phyloP scores from a whole-genome alignment of 2,329 filamentous ascomycete genomes.

The Aspergillus sp. region DNA sequence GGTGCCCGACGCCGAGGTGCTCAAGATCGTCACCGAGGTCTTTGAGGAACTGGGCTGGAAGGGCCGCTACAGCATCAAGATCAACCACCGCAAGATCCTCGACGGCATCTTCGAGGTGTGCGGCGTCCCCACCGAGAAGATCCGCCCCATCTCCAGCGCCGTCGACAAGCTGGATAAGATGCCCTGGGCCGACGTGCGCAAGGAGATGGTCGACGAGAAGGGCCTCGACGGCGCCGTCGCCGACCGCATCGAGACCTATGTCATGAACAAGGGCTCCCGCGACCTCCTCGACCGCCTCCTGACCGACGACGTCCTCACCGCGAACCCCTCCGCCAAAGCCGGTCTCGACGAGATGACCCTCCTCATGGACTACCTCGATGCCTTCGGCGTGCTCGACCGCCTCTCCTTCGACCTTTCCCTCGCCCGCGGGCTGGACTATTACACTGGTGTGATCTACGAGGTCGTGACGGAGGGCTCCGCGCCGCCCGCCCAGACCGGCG shows the following conservation, averaged over 20 bases:
- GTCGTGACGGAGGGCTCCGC: slow-evolving; percentile 80
- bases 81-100: slow-evolving; percentile 92
- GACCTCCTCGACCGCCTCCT: slow-evolving; percentile 72
- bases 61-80: slow-evolving; percentile 78
- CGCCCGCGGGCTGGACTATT: slow-evolving; percentile 84
- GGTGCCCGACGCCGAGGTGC: slow-evolving; percentile 87
- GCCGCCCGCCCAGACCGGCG: slow-evolving; percentile 45
- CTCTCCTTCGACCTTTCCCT: slow-evolving; percentile 89
- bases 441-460: slow-evolving; percentile 84
- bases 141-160: slow-evolving; percentile 83
- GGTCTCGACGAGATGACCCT: slow-evolving; percentile 79
- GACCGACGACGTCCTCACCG: slow-evolving; percentile 64
- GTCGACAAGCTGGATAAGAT: slow-evolving; percentile 96
- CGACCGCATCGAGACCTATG: slow-evolving; percentile 83
- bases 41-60: slow-evolving; percentile 78
- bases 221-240: slow-evolving; percentile 73
- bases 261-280: slow-evolving; percentile 71
- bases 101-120: slow-evolving; percentile 91
- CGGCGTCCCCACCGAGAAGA: slow-evolving; percentile 82
- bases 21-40: slow-evolving; percentile 80
- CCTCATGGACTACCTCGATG: slow-evolving; percentile 78
- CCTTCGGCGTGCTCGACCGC: slow-evolving; percentile 68
- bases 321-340: slow-evolving; percentile 72
- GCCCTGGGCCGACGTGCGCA: slow-evolving; percentile 84
- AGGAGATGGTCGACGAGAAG: slow-evolving; percentile 93